Base-by-base conservation (phyloP, 1,284 basidiomycete species). In the Fomitopsis betulina region DNA sequence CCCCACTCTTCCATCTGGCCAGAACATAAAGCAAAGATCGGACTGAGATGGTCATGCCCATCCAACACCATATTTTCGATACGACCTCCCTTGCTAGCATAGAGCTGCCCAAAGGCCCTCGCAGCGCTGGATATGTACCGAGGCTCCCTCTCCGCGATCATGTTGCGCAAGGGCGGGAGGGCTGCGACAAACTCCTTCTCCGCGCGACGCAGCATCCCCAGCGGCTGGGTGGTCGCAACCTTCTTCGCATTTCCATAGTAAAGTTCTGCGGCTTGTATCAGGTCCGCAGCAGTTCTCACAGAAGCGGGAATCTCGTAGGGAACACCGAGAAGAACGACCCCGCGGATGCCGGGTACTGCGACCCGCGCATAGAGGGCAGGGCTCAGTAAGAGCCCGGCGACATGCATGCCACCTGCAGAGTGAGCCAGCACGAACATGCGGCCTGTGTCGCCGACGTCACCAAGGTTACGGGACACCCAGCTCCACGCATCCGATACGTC, bases 341-440 rank as follows among this genome's bases (percentile, higher is more conserved):
- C 55, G 13, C 45, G 42, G 32, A 56, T n/a, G n/a, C n/a, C 15
- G n/a, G 55, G 23, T 13, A 25, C 45, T 19, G 32, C n/a, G n/a
- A n/a, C 25, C n/a, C 17, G 55, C 4, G 21, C 38, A 30, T 49
- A 56, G 25, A 56, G n/a, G 33, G 55, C 9, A 3, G 42, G 21
- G n/a, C 10, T 37, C 7, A 56, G 35, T 10, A 56, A 5, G 7
- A 56, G 15, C 21, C 42, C 23, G 5, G 45, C 42, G n/a, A 39
- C 45, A 25, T 56, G 55, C 8, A 56, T 25, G 42, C 55, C 55
- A 25, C 55, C 55, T 7, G 55, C 55, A 13, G 55, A 56, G 42
- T 55, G 54, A 2, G 19, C 54, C 12, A 55, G 30, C 13, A 55
- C 27, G 23, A 55, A 55, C 13, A 55, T 47, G 54, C 54, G 54